Evolutionary conservation across 768 basidiomycete genomes (phyloP), one percentile per base, ranked within the genome.

Genomic region (Wakefieldia striispora): DNA sequence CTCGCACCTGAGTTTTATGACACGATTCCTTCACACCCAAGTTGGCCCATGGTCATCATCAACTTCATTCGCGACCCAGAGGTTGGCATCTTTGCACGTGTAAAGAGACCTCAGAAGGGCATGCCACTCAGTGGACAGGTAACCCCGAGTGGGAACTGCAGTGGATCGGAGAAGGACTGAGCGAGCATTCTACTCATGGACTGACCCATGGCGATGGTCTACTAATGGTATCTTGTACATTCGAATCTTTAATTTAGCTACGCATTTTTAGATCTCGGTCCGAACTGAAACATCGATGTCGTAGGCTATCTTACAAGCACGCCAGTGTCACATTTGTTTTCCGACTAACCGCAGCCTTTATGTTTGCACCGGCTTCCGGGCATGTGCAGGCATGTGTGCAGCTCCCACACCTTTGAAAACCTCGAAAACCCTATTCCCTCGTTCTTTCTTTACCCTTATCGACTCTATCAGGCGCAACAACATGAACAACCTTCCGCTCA

Each of bases 1-100:
- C 77, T 97, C 24, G 95, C 94, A 7, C 88, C 86, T 3, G 95
- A 98, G 67, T 94, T 88, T 65, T 99, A 99, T 71, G 89, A 92
- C 56, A 79, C 73, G 5, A 76, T 97, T 21, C 92, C 95, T 0
- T 78, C 84, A 0, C 97, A 99, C 62, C 82, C 86, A 1, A 88
- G 85, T 5, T 99, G 97, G 97, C 85, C 92, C 3, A 93, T 94
- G 84, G 88, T 98, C 31, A 92, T 87, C 3, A 75, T 89, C 48
- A 92, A 92, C 70, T 99, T 99, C 65, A 97, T 99, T 47, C 82
- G 91, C 23, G 93, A 97, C 58, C 77, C 78, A 13, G 84, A 88
- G 53, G 90, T 94, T 24, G 94, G 94, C 3, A 83, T 97, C 55
- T 95, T 87, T 67, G 85, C 90, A 12, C 77, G 95, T 8, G 91